Conservation (phyloP, 768 basidiomycete species). For the Ramaria sp. region DNA sequence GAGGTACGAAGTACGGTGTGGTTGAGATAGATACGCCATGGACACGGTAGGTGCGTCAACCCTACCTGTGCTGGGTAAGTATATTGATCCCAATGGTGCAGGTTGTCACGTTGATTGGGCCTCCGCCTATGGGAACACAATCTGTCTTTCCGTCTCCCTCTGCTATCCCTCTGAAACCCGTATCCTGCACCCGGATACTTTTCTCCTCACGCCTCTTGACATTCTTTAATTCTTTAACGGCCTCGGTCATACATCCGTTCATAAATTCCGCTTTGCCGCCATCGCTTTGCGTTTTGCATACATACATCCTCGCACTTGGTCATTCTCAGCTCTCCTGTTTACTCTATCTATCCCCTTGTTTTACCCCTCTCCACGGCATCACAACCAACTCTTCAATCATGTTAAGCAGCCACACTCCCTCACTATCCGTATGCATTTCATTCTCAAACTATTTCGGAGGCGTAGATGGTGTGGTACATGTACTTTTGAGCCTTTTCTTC, state of each 20-base stretch:
- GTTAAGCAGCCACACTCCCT: not conserved
- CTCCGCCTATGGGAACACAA: not conserved
- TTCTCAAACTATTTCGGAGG: not conserved
- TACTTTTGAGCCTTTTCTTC: not conserved
- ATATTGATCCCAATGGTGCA: not conserved
- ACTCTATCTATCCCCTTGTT: not conserved
- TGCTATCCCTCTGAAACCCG: not conserved
- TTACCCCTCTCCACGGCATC: not conserved
- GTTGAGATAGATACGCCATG: not conserved
- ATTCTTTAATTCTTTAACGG: not conserved
- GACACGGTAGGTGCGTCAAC: not conserved
- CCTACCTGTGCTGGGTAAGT: not conserved
- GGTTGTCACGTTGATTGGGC: not conserved
- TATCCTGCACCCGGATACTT: not conserved
- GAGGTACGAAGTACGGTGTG: not conserved
- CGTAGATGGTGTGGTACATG: not conserved
- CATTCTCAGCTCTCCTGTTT: not conserved
- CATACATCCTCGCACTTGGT: not conserved
- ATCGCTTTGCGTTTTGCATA: not conserved
- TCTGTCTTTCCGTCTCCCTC: not conserved
- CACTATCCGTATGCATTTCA: not conserved
- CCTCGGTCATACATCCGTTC: not conserved
- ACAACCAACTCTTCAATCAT: not conserved
- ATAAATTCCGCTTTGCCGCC: not conserved
- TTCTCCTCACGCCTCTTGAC: not conserved